These are phyloP conservation scores for Fraxinus angustifolia DNA, from an alignment of 305 asterid genomes.

Conservation along the genomic window DNA sequence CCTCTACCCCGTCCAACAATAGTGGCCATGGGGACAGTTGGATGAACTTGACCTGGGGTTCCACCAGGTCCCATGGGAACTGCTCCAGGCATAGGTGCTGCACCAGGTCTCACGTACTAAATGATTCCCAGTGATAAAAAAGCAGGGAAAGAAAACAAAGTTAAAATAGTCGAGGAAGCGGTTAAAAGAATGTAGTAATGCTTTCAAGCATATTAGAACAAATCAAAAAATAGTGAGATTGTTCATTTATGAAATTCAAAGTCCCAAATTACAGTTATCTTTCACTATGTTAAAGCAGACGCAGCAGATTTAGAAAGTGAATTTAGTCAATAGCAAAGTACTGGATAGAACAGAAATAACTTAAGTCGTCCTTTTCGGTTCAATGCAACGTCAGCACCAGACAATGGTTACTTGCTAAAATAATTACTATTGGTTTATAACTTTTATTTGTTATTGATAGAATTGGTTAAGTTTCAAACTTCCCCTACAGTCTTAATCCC, in stretches of 20 bases:
- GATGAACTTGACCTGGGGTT: conserved; percentile 70
- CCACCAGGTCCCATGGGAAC: conserved; percentile 61
- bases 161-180: conserved; percentile 14
- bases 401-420: neutral
- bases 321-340: conserved; percentile 8
- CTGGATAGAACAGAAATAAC: neutral
- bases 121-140: conserved; percentile 27
- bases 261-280: neutral
- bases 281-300: conserved; percentile 20
- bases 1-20: conserved; percentile 93
- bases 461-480: neutral
- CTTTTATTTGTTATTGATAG: neutral
- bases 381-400: neutral
- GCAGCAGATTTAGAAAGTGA: conserved; percentile 1
- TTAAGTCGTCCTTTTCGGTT: neutral
- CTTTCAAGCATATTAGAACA: neutral
- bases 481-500: neutral
- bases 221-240: neutral
- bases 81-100: conserved; percentile 63
- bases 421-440: neutral
- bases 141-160: conserved; percentile 15
- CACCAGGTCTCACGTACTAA: conserved; percentile 99
- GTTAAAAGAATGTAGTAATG: conserved; percentile 11
- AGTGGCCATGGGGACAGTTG: conserved; percentile 56
- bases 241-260: conserved; percentile 11